Evolutionary conservation across 1,284 basidiomycete species (phyloP).

Genomic region (Mycosarcoma maydis): DNA sequence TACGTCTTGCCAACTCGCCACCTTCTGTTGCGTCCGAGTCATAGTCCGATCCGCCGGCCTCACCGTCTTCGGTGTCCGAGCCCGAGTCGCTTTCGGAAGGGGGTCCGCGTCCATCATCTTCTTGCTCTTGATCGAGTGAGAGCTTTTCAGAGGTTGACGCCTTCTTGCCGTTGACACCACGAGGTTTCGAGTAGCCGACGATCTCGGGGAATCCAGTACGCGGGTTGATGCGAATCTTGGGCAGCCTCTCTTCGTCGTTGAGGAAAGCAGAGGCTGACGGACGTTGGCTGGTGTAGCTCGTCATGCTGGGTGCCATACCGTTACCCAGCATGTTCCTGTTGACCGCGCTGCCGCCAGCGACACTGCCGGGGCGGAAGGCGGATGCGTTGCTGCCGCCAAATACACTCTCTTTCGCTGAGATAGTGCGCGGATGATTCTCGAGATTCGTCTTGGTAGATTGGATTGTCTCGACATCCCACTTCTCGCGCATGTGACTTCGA

Average conservation of each 20-base stretch:
- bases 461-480: slow-evolving; percentile 66
- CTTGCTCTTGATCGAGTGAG: slow-evolving; percentile 8
- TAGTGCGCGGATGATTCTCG: slow-evolving; percentile 64
- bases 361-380: slow-evolving; percentile 29
- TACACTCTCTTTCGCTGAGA: slow-evolving; percentile 53
- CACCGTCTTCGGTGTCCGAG: slow-evolving; percentile 38
- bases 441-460: slow-evolving; percentile 64
- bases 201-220: slow-evolving; percentile 61
- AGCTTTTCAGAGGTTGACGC: background rate
- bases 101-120: slow-evolving; percentile 26
- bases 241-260: slow-evolving; percentile 45
- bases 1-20: slow-evolving; percentile 13
- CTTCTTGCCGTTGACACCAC: slow-evolving; percentile 17
- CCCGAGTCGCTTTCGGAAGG: slow-evolving; percentile 27
- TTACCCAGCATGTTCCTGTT: slow-evolving; percentile 27
- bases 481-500: slow-evolving; percentile 49
- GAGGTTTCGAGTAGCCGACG: slow-evolving; percentile 53
- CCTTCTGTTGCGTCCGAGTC: slow-evolving; percentile 44
- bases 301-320: slow-evolving; percentile 41
- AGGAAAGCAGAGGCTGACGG: slow-evolving; percentile 33
- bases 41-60: slow-evolving; percentile 13
- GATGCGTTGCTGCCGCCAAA: slow-evolving; percentile 42
- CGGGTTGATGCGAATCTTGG: slow-evolving; percentile 59
- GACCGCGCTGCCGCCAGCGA: slow-evolving; percentile 13
- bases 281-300: slow-evolving; percentile 30